Conservation (phyloP, 352 stramenopile genomes). For the Peronospora destructor region DNA sequence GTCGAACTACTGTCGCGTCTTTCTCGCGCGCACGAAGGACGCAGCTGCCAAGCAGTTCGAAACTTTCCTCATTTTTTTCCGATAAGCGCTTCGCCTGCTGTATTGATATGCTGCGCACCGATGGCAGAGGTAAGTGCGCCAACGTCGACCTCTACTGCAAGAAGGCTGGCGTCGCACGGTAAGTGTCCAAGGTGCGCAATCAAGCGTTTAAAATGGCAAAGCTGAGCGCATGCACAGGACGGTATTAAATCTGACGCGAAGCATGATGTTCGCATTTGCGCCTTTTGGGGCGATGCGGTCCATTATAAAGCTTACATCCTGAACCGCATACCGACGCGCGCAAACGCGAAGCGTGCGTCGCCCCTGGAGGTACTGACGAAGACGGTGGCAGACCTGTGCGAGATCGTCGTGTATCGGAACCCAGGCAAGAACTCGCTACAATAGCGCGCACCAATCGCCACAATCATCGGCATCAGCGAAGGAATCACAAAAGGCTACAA, state of each 20-base stretch:
- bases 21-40: conserved; percentile 14
- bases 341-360: conserved; percentile 4
- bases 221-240: conserved; percentile 12
- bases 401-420: conserved; percentile 11
- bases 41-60: conserved; percentile 2
- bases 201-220: conserved; percentile 29
- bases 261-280: conserved; percentile 26
- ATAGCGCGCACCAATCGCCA: not conserved
- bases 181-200: conserved; percentile 22
- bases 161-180: conserved; percentile 8
- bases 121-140: conserved; percentile 24
- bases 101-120: conserved; percentile 8
- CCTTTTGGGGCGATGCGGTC: conserved; percentile 19
- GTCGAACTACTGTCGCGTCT: conserved; percentile 9
- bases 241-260: conserved; percentile 24
- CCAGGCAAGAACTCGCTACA: not conserved
- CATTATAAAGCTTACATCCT: conserved; percentile 28
- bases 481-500: not conserved
- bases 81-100: conserved; percentile 4
- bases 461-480: not conserved
- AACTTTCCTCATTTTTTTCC: conserved; percentile 8
- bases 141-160: conserved; percentile 29
- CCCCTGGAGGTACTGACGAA: conserved; percentile 8
- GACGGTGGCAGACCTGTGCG: not conserved
- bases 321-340: conserved; percentile 14